Evolutionary conservation across 768 basidiomycete species (phyloP).

Genomic region (Phlegmacium glaucopus): DNA sequence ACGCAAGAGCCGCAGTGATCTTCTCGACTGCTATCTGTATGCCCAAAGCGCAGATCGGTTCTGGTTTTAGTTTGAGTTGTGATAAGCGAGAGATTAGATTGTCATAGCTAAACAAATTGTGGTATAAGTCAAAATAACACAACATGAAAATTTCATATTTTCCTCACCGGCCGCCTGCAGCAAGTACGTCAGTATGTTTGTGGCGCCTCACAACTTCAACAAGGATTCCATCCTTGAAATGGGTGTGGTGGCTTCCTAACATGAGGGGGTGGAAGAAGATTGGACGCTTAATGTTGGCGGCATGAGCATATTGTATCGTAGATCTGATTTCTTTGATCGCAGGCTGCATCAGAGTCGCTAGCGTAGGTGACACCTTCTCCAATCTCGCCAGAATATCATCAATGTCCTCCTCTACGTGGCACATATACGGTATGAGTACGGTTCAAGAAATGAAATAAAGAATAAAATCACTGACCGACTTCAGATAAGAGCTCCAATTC

Average conservation of each 20-base stretch:
- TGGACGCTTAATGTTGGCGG: constrained; percentile 60
- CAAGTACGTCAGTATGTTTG: constrained; percentile 68
- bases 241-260: constrained; percentile 58
- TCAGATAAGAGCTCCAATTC: constrained; percentile 72
- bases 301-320: constrained; percentile 54
- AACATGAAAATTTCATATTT: background rate
- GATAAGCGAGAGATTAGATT: constrained; percentile 60
- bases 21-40: constrained; percentile 79
- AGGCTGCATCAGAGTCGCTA: constrained; percentile 46
- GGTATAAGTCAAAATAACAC: background rate
- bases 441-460: background rate
- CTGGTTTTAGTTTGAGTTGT: constrained; percentile 48
- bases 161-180: constrained; percentile 75
- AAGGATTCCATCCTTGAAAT: constrained; percentile 73
- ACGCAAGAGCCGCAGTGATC: constrained; percentile 65
- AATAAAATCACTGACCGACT: constrained; percentile 37
- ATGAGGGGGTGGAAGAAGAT: constrained; percentile 73
- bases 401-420: constrained; percentile 54
- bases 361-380: constrained; percentile 55
- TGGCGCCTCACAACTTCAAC: constrained; percentile 70
- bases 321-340: constrained; percentile 60
- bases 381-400: constrained; percentile 53
- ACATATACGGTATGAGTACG: background rate
- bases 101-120: constrained; percentile 55
- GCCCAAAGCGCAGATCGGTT: constrained; percentile 63